phyloP scores from a whole-genome alignment of 495 filamentous ascomycete genomes.

The Xylaria venustula region DNA sequence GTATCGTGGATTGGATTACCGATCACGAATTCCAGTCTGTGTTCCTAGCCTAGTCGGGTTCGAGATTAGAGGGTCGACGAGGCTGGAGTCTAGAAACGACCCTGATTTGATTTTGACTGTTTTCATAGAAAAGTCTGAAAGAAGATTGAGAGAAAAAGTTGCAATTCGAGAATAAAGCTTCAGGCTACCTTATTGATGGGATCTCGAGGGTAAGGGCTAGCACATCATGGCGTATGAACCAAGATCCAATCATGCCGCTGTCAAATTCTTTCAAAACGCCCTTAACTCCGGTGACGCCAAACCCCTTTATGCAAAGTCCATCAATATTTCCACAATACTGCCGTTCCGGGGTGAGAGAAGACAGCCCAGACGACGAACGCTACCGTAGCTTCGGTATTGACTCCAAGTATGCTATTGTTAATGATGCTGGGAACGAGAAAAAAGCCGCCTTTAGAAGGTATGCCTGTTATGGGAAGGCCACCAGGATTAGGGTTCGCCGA shows the following conservation, averaged over 20 bases:
- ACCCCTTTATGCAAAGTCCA: constrained; percentile 9
- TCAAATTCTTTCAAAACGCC: background rate
- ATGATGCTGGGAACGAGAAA: background rate
- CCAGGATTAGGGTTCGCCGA: constrained; percentile 61
- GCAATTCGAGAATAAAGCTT: background rate
- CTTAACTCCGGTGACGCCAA: background rate
- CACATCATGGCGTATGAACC: background rate
- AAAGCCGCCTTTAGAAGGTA: background rate
- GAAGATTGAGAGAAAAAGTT: too few relatives aligned
- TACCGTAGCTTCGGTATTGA: background rate
- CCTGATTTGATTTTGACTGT: too few relatives aligned
- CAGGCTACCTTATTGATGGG: background rate
- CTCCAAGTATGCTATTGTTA: background rate
- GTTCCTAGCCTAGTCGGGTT: too few relatives aligned
- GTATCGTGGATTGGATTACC: too few relatives aligned
- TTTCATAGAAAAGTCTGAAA: too few relatives aligned
- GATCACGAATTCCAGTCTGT: too few relatives aligned
- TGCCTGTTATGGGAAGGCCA: background rate
- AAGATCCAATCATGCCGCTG: background rate
- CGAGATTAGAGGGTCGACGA: too few relatives aligned
- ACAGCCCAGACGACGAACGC: background rate
- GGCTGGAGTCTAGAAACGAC: too few relatives aligned
- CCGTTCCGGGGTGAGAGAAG: background rate
- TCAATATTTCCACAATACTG: background rate
- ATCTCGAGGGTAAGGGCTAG: background rate